Evolutionary conservation across 2,329 filamentous ascomycete species (phyloP).

Genomic region (Alternaria hordeiaustralica): DNA sequence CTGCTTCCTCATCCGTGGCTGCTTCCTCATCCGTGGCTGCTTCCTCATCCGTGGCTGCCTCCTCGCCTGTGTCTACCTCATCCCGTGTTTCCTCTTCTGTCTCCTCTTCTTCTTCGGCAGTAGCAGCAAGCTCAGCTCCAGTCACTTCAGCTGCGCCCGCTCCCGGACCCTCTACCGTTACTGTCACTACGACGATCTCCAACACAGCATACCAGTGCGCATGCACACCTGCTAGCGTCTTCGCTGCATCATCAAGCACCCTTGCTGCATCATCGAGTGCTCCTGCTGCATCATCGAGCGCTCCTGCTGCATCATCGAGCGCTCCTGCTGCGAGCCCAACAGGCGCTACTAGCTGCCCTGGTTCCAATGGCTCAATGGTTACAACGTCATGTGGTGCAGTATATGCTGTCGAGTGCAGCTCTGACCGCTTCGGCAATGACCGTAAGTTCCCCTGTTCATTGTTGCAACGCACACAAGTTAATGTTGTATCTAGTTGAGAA

Average conservation of each 20-base stretch:
- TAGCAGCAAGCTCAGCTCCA: neutral
- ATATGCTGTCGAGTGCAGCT: conserved; percentile 31
- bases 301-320: neutral
- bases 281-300: neutral
- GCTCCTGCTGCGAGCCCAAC: neutral
- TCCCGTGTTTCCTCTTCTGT: neutral
- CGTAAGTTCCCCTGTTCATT: conserved; percentile 9
- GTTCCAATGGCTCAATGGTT: conserved; percentile 15
- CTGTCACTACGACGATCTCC: conserved; percentile 15
- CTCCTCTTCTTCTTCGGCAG: neutral
- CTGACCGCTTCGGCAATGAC: conserved; percentile 32
- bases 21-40: neutral
- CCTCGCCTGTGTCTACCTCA: neutral
- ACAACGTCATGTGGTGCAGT: conserved; percentile 23
- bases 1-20: neutral
- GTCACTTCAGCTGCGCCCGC: neutral
- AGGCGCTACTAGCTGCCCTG: conserved; percentile 18
- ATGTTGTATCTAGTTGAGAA: conserved; percentile 13
- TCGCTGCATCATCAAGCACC: neutral
- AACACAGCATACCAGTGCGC: conserved; percentile 15
- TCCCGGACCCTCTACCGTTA: conserved; percentile 10
- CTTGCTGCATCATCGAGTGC: neutral
- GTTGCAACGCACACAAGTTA: neutral
- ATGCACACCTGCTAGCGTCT: conserved; percentile 12
- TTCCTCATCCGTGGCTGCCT: neutral